Percentiles rank a stretch among this genome's conserved stretches.
These are phyloP conservation scores for Elongisporangium undulatum DNA, from an alignment of 352 stramenopile species.

Conservation along the genomic window DNA sequence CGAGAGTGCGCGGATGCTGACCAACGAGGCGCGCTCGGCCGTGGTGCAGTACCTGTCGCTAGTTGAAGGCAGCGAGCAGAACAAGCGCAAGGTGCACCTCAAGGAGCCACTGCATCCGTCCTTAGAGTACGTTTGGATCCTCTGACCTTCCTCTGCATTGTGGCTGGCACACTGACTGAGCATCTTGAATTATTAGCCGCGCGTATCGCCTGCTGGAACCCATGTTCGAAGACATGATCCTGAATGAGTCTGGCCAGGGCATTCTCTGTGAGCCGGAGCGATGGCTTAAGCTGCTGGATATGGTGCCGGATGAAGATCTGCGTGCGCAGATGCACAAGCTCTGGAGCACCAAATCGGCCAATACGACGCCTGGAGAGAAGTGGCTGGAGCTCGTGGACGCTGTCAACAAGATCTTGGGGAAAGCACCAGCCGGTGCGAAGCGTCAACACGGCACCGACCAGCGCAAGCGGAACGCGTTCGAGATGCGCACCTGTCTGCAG, in stretches of 20 bases:
- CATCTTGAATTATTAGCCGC: slow-evolving; percentile 34
- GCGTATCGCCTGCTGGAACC: slow-evolving; percentile 94
- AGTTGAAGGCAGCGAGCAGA: slow-evolving; percentile 87
- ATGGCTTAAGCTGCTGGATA: slow-evolving; percentile 91
- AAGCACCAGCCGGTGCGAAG: slow-evolving; percentile 49
- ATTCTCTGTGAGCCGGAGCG: slow-evolving; percentile 86
- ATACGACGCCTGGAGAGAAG: slow-evolving; percentile 72
- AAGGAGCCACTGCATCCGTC: slow-evolving; percentile 93
- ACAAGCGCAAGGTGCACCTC: slow-evolving; percentile 89
- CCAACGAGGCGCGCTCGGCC: slow-evolving; percentile 95
- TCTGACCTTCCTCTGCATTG: background rate
- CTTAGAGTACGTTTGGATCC: slow-evolving; percentile 52
- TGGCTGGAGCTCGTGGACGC: slow-evolving; percentile 84
- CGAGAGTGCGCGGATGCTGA: slow-evolving; percentile 87
- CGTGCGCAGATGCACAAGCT: slow-evolving; percentile 49
- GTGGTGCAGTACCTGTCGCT: slow-evolving; percentile 97
- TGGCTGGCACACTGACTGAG: background rate
- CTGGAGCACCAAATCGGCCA: slow-evolving; percentile 49
- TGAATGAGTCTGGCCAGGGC: slow-evolving; percentile 90
- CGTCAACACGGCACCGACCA: slow-evolving; percentile 33
- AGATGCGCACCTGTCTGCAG: slow-evolving; percentile 88
- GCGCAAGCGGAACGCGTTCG: slow-evolving; percentile 60
- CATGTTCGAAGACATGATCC: slow-evolving; percentile 90
- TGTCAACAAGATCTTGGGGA: slow-evolving; percentile 62
- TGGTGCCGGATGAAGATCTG: slow-evolving; percentile 90